These are phyloP conservation scores for Saksenaea vasiformis DNA, from an alignment of 371 early-diverging fungal species.

Conservation along the genomic window DNA sequence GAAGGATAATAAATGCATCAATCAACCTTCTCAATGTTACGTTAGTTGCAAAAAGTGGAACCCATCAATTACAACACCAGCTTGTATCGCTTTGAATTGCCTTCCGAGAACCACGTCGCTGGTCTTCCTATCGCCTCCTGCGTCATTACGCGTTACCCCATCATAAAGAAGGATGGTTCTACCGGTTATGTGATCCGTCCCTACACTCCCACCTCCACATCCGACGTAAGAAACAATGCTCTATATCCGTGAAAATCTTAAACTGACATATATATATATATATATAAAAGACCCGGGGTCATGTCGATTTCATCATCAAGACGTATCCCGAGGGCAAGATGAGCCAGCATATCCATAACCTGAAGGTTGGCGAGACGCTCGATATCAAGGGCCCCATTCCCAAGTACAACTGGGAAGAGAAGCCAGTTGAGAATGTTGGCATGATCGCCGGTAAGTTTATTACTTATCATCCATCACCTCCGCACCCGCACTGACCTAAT, in stretches of 20 bases:
- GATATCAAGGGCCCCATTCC: slow-evolving; percentile 91
- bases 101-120: slow-evolving; percentile 60
- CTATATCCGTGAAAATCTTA: neutral
- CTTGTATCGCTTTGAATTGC: slow-evolving; percentile 80
- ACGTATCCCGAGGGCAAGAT: slow-evolving; percentile 71
- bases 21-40: neutral
- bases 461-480: neutral
- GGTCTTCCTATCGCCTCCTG: slow-evolving; percentile 82
- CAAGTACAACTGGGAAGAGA: slow-evolving; percentile 80
- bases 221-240: slow-evolving; percentile 42
- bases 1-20: neutral
- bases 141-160: slow-evolving; percentile 73
- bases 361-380: slow-evolving; percentile 84
- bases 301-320: slow-evolving; percentile 91
- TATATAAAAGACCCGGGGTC: slow-evolving; percentile 56
- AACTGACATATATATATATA: neutral
- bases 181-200: slow-evolving; percentile 77
- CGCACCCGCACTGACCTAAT: too few relatives aligned
- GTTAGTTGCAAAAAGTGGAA: slow-evolving; percentile 55
- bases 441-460: slow-evolving; percentile 63
- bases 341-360: slow-evolving; percentile 73
- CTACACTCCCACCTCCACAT: slow-evolving; percentile 87
- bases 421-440: slow-evolving; percentile 77
- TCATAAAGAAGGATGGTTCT: slow-evolving; percentile 64
- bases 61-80: slow-evolving; percentile 79